A percentile compares a stretch with the other conserved stretches of the same genome.
Conservation (phyloP, 306 rosid genomes). For the Cucumis cinereus region DNA sequence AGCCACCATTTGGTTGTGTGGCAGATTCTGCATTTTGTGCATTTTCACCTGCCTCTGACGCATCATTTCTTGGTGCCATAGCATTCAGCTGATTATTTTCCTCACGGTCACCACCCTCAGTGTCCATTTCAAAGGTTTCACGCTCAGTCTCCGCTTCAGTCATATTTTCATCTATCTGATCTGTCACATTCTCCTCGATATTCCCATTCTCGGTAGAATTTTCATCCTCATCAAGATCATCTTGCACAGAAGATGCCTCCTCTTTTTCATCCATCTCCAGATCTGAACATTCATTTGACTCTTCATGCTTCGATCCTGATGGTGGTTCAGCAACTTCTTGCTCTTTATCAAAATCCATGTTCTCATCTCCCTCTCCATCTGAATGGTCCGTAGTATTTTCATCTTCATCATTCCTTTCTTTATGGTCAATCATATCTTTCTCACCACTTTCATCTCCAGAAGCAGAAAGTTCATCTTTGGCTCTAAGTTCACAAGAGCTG, state of each 20-base stretch:
- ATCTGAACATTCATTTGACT: conserved; percentile 34
- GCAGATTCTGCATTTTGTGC: conserved; percentile 28
- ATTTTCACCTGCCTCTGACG: conserved; percentile 28
- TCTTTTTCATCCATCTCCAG: conserved; percentile 39
- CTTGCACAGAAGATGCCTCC: conserved; percentile 37
- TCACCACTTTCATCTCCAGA: conserved; percentile 35
- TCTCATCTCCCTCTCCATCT: conserved; percentile 38
- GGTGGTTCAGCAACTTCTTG: conserved; percentile 41
- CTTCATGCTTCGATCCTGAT: conserved; percentile 43
- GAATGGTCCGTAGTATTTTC: conserved; percentile 21
- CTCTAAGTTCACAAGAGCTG: conserved; percentile 59
- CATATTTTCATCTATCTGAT: conserved; percentile 52
- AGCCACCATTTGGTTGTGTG: conserved; percentile 35
- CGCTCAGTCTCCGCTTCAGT: conserved; percentile 41
- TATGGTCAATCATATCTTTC: conserved; percentile 29
- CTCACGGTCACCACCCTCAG: conserved; percentile 21
- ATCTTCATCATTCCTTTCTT: conserved; percentile 30
- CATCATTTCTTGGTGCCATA: conserved; percentile 26
- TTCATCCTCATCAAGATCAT: conserved; percentile 30
- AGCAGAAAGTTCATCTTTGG: conserved; percentile 46
- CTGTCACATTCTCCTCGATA: conserved; percentile 29
- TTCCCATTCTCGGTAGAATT: conserved; percentile 27
- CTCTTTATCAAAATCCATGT: conserved; percentile 45
- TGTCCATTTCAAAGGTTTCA: conserved; percentile 39
- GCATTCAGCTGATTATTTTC: conserved; percentile 30